Evolutionary conservation across 1,284 basidiomycete species (phyloP), one percentile per base, ranked within the genome.

Genomic region (Naganishia albida): DNA sequence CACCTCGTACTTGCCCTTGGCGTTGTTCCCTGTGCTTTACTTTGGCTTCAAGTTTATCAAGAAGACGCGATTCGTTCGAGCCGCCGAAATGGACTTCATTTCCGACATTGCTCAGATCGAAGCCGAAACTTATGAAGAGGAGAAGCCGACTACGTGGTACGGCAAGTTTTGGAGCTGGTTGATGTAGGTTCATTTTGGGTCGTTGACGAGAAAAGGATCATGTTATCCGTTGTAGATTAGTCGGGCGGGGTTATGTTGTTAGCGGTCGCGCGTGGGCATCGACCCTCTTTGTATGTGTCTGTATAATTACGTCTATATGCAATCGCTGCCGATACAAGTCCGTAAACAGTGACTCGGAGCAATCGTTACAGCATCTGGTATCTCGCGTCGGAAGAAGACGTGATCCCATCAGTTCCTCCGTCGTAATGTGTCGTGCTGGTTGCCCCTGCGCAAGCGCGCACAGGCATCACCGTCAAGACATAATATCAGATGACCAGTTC

Each of bases 21-120:
- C 72, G 25, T 60, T 70, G 12, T 72, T 71, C 50, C 38, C 72
- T 20, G 39, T 69, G 12, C 52, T 76, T 38, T 74, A 70, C 66
- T 28, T 71, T 50, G 69, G 56, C 13, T 72, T 71, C 62, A 72
- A 71, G 48, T 25, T 72, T 2, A 56, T 71, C 56, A 65, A 68
- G 43, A 63, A 56, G 48, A 71, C 69, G 51, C 69, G 66, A 54
- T 49, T 71, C 44, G 65, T 70, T 44, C 66, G 88, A 84, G 76
- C 92, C 88, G 62, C 94, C 34, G 66, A 70, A 34, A 65, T 70
- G 64, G 67, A 68, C 67, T 70, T 77, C 77, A 63, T 72, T 65
- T 40, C 75, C 64, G 13, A 66, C 56, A 51, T 76, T 69, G 56
- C 73, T 71, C 20, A 80, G 67, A 70, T 77, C 73, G 68, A 80